Conservation (phyloP, 169 alveolate species). For the Eimeria tenella region DNA sequence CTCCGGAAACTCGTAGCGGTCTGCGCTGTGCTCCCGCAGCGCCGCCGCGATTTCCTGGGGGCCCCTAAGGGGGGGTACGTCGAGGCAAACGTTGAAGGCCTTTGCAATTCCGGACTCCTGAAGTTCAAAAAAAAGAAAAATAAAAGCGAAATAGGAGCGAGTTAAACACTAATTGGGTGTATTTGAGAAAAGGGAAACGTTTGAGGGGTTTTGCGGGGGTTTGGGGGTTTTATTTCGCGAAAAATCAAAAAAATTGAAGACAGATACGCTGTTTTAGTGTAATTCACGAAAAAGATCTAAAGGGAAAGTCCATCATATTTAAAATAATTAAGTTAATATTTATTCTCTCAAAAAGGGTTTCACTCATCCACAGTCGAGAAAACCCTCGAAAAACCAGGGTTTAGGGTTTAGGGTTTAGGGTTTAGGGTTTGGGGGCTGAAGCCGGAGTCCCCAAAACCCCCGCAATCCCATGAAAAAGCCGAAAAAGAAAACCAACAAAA, state of each 20-base stretch:
- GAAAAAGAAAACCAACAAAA: neutral
- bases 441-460: too few relatives aligned
- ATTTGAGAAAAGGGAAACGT: too few relatives aligned
- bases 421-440: too few relatives aligned
- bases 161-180: too few relatives aligned
- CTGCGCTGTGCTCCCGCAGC: constrained; percentile 61
- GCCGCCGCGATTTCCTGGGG: constrained; percentile 70
- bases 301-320: neutral
- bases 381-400: neutral
- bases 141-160: neutral
- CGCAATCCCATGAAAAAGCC: too few relatives aligned
- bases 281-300: neutral
- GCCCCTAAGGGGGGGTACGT: constrained; percentile 77
- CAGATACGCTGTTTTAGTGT: too few relatives aligned
- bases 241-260: too few relatives aligned
- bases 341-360: neutral
- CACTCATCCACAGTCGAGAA: too few relatives aligned
- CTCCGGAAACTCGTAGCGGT: constrained; percentile 62
- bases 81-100: constrained; percentile 77
- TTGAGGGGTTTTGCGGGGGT: too few relatives aligned
- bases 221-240: too few relatives aligned
- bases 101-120: constrained; percentile 79
- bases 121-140: too few relatives aligned
- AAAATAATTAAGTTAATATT: neutral
- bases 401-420: too few relatives aligned